Evolutionary conservation across 305 asterid species (phyloP).

Genomic region (Solanum chacoense): DNA sequence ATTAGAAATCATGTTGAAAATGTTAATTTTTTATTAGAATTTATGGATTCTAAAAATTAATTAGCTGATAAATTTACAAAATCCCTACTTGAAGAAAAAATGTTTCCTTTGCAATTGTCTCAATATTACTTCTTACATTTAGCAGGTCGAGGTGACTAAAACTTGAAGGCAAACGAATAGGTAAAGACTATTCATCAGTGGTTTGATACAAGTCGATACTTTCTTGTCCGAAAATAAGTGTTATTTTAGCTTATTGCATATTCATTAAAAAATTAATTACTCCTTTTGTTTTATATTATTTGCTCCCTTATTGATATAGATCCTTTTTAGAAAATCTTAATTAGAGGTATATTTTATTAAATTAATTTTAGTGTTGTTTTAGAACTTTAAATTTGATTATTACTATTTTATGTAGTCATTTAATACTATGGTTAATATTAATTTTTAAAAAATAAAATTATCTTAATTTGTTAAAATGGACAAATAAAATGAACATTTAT

Average conservation of each 20-base stretch:
- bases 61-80: background rate
- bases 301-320: too few species aligned
- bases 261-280: too few species aligned
- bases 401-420: background rate
- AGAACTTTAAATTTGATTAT: background rate
- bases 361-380: background rate
- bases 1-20: background rate
- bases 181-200: background rate
- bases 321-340: background rate
- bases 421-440: too few species aligned
- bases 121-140: background rate
- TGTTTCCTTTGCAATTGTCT: background rate
- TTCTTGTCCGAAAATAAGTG: background rate
- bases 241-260: too few species aligned
- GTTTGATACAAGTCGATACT: background rate
- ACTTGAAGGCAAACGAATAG: background rate
- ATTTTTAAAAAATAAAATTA: too few species aligned
- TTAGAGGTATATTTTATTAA: too few species aligned
- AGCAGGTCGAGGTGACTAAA: background rate
- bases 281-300: background rate
- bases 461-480: background rate
- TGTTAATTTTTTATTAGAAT: too few species aligned
- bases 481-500: background rate
- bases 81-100: background rate
- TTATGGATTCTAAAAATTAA: background rate